Conservation (phyloP, 75 land plant species). For the Pinus taeda region DNA sequence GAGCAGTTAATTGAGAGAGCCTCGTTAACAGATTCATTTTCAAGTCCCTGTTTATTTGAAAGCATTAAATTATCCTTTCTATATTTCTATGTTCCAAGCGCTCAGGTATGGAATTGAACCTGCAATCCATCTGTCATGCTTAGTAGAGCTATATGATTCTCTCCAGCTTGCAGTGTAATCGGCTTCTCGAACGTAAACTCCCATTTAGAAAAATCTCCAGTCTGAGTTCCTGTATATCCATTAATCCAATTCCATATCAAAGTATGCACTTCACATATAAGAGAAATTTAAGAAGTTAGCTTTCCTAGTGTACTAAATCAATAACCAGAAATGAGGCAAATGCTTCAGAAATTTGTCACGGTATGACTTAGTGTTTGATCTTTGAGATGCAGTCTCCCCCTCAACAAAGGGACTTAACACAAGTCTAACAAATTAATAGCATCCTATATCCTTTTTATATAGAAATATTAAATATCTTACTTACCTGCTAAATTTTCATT, state of each 20-base stretch:
- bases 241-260: not conserved
- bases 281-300: not conserved
- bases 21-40: not conserved
- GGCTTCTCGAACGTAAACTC: conserved; percentile 19
- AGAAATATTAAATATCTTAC: conserved; percentile 11
- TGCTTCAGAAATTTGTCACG: too few species aligned
- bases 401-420: too few species aligned
- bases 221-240: conserved; percentile 27
- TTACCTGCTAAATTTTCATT: conserved; percentile 51
- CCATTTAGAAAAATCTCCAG: conserved; percentile 6
- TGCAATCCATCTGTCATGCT: conserved; percentile 69
- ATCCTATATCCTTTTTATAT: too few species aligned
- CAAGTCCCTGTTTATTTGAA: not conserved
- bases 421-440: too few species aligned
- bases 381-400: too few species aligned
- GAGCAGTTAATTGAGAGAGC: too few species aligned
- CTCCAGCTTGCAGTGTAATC: conserved; percentile 34
- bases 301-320: not conserved
- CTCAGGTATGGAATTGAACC: not conserved
- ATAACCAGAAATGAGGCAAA: not conserved
- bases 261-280: not conserved
- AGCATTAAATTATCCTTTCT: not conserved
- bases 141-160: conserved; percentile 50
- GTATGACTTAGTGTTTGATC: too few species aligned
- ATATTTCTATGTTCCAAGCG: not conserved